phyloP scores from a whole-genome alignment of 768 basidiomycete species.

The Kwoniella europaea region DNA sequence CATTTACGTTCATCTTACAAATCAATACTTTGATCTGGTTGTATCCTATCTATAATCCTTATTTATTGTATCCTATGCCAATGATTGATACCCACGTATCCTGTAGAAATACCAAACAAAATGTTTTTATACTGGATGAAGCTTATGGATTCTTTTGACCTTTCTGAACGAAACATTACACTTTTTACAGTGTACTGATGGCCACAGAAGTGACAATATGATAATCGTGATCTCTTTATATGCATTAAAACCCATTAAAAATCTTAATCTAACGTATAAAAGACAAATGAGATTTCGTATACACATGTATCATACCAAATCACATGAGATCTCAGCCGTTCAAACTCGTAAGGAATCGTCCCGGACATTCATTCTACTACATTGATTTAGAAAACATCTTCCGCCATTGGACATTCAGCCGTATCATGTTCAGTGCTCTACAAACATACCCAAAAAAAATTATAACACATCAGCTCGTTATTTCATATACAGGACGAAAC shows the following conservation, averaged over 20 bases:
- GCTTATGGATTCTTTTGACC: no score
- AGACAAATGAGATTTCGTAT: background rate
- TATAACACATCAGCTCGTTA: background rate
- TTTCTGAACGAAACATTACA: no score
- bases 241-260: background rate
- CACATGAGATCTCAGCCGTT: background rate
- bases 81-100: background rate
- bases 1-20: background rate
- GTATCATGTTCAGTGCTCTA: conserved; percentile 52
- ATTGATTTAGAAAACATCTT: conserved; percentile 49
- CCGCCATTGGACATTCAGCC: conserved; percentile 54
- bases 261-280: background rate
- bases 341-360: background rate
- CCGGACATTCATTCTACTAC: background rate
- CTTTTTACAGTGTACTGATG: no score
- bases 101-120: background rate
- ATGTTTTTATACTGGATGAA: background rate
- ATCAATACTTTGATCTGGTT: background rate
- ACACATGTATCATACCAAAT: background rate
- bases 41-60: background rate
- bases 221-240: background rate
- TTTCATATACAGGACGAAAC: background rate
- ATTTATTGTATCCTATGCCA: background rate
- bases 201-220: background rate
- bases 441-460: background rate